Conservation (phyloP, 441 rosid species). For the Adansonia grandidieri region DNA sequence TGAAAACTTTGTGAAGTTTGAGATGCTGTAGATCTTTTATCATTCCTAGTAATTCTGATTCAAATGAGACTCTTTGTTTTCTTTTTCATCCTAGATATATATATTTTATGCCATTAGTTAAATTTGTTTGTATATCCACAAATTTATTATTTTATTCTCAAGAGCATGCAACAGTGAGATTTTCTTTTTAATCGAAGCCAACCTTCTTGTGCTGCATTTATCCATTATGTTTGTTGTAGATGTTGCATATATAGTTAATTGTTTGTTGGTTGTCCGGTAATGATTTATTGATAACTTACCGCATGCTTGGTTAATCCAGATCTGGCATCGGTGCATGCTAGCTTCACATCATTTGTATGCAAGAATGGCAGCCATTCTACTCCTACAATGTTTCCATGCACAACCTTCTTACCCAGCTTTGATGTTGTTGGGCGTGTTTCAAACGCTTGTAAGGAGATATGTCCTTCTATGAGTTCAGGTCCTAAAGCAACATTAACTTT, state of each 20-base stretch:
- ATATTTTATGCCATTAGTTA: neutral
- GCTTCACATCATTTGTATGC: conserved; percentile 53
- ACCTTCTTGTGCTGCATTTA: neutral
- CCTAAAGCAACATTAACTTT: conserved; percentile 73
- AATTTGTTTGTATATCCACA: conserved; percentile 4
- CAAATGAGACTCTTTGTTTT: neutral
- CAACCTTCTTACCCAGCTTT: conserved; percentile 62
- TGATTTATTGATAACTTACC: neutral
- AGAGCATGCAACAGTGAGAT: neutral
- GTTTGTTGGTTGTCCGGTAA: neutral
- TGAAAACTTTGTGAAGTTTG: conserved; percentile 19
- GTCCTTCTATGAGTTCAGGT: conserved; percentile 28
- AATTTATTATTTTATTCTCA: neutral
- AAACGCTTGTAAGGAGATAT: conserved; percentile 39
- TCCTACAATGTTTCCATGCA: conserved; percentile 48
- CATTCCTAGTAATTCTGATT: neutral
- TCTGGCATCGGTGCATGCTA: conserved; percentile 74
- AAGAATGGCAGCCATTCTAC: conserved; percentile 55
- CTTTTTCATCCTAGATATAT: neutral
- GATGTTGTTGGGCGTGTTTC: conserved; percentile 51
- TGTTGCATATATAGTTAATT: neutral
- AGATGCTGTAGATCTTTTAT: neutral
- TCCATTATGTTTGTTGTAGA: neutral
- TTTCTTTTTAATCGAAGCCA: neutral
- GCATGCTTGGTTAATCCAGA: conserved; percentile 21